phyloP scores from a whole-genome alignment of 352 stramenopile genomes.

The Globisporangium camurandrum region DNA sequence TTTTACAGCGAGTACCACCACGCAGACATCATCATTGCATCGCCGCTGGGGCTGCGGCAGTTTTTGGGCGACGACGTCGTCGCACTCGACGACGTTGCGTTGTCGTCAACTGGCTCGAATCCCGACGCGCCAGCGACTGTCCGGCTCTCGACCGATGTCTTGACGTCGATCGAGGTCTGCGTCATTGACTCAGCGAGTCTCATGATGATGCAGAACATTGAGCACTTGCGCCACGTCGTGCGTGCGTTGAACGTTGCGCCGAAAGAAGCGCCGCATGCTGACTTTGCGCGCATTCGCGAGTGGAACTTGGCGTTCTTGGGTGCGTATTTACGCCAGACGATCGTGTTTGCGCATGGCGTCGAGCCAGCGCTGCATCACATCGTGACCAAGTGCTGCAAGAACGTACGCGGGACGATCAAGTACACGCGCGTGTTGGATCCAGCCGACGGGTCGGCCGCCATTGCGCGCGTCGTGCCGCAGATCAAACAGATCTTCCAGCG shows the following conservation, averaged over 20 bases:
- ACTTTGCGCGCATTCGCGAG: conserved; percentile 67
- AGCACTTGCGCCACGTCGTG: conserved; percentile 60
- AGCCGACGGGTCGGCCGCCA: conserved; percentile 35
- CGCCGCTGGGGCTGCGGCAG: conserved; percentile 57
- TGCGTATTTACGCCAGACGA: conserved; percentile 64
- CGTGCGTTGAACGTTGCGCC: conserved; percentile 55
- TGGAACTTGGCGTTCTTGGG: conserved; percentile 68
- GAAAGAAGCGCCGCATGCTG: conserved; percentile 58
- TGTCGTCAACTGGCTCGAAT: too few relatives aligned
- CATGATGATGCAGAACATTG: conserved; percentile 77
- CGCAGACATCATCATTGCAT: conserved; percentile 70
- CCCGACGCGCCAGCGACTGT: conserved; percentile 14
- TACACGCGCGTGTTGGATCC: conserved; percentile 49
- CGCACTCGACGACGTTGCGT: conserved; percentile 26
- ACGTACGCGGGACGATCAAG: conserved; percentile 43
- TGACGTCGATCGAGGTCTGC: conserved; percentile 76
- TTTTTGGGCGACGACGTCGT: conserved; percentile 65
- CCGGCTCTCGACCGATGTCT: conserved; percentile 58
- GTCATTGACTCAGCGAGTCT: conserved; percentile 75
- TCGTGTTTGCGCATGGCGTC: conserved; percentile 55
- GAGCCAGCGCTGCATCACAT: conserved; percentile 58
- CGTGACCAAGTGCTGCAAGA: conserved; percentile 49
- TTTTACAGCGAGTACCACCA: conserved; percentile 80
- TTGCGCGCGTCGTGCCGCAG: conserved; percentile 56
- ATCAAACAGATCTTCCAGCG: conserved; percentile 82